Evolutionary conservation across 257 asterid species (phyloP), one percentile per base, ranked within the genome.

Genomic region (Solanum pennellii): DNA sequence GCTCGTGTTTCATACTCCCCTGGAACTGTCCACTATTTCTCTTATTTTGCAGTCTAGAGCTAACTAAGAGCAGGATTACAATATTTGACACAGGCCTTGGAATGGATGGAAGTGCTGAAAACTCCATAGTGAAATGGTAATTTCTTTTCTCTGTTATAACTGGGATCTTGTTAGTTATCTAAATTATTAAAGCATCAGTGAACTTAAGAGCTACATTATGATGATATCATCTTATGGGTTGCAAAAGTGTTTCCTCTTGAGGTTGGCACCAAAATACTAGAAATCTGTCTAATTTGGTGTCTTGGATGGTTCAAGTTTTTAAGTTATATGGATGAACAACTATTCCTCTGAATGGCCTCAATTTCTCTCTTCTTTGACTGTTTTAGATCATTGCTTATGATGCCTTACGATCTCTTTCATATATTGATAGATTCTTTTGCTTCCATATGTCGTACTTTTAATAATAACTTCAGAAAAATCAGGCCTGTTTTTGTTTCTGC

Each of bases 21-120:
- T 35, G 25, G 42, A 82, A 44, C 88, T 88, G 88, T 83, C 86
- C 35, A 86, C 68, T 68, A 31, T 47, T 90, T 90, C 71, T 66
- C 85, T 84, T 65, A 83, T 42, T 89, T 83, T 89, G 87, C 93
- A 95, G 98, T 4, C 89, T 95, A 88, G 86, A 90, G 72, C 59
- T 90, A 80, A 60, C 6, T 9, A 14, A 45, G 49, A 37, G 83
- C 31, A 94, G 52, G 77, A 94, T 95, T 76, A 35, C 91, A 56
- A 92, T 94, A 82, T 92, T 93, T 68, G 96, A 94, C 90, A 85
- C 95, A 8, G 98, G 98, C 66, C 94, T 95, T 13, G 98, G 98
- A 88, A 94, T 95, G 98, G 98, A 95, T 86, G 97, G 96, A 18
- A 88, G 92, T 42, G 90, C 87, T 68, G 96, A 92, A 49, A 92